Conservation (phyloP, 2,329 filamentous ascomycete species). For the Verticillium longisporum region DNA sequence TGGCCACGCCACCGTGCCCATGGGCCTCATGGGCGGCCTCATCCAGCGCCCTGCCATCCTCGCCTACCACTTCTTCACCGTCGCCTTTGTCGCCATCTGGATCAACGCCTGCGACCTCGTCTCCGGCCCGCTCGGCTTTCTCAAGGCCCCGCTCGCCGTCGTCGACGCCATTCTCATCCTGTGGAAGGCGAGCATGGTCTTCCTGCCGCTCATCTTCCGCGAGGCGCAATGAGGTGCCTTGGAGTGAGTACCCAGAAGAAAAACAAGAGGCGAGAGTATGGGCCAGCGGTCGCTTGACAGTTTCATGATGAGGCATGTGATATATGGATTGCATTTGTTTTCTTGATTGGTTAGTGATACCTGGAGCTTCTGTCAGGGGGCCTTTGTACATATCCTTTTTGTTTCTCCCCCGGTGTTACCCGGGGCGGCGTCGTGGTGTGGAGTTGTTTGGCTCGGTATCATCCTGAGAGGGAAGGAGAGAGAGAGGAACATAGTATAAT, state of each 20-base stretch:
- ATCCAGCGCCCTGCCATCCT: conserved; percentile 71
- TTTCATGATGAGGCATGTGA: neutral
- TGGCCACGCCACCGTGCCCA: conserved; percentile 69
- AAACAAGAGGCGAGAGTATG: neutral
- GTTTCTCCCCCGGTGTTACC: neutral
- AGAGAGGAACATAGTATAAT: neutral
- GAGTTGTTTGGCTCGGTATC: neutral
- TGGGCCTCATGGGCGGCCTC: conserved; percentile 74
- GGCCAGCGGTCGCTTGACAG: neutral
- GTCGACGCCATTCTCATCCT: conserved; percentile 64
- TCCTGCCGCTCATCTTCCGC: conserved; percentile 72
- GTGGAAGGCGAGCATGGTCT: conserved; percentile 74
- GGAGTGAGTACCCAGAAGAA: neutral
- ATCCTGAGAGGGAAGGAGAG: too few species aligned
- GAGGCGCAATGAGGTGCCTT: conserved; percentile 31
- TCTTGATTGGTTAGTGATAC: neutral
- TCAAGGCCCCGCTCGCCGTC: conserved; percentile 57
- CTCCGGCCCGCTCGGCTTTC: conserved; percentile 36
- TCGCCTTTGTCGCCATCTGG: conserved; percentile 85
- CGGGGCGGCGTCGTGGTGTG: neutral
- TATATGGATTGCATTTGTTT: neutral
- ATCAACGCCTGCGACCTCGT: conserved; percentile 35
- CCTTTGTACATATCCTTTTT: neutral
- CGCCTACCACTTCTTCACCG: conserved; percentile 89
- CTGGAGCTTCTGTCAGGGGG: neutral